Conservation (phyloP, 345 rosid genomes). For the Geranium rotundifolium region DNA sequence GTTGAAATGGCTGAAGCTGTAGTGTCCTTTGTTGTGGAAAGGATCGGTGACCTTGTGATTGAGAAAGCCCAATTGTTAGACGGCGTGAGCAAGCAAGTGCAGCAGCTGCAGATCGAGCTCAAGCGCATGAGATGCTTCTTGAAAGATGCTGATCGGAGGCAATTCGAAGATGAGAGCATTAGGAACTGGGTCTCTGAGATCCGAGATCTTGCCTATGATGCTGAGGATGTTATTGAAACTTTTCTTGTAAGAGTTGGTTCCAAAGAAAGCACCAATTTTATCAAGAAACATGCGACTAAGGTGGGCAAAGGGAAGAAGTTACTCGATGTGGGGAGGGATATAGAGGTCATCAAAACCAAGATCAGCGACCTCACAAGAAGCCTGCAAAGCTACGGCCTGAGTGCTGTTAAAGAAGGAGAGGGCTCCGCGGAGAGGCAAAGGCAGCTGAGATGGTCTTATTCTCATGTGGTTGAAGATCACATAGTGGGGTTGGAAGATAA, state of each 20-base stretch:
- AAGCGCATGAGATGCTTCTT: constrained; percentile 8
- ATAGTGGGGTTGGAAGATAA: constrained; percentile 28
- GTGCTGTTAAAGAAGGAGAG: not conserved
- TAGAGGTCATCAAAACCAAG: constrained; percentile 19
- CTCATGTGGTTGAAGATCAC: constrained; percentile 13
- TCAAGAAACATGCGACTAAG: not conserved
- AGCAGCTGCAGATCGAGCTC: constrained; percentile 8
- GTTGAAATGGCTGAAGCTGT: constrained; percentile 12
- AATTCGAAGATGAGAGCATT: not conserved
- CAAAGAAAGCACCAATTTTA: not conserved
- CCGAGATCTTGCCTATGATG: constrained; percentile 10
- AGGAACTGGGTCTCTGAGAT: constrained; percentile 6
- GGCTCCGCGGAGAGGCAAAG: constrained; percentile 10
- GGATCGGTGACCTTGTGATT: constrained; percentile 7
- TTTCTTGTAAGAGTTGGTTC: not conserved
- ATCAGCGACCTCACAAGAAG: constrained; percentile 22
- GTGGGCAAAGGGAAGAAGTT: constrained; percentile 3
- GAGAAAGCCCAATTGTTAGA: constrained; percentile 5
- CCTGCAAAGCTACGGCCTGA: constrained; percentile 23
- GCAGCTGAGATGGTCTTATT: constrained; percentile 19
- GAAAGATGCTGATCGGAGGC: constrained; percentile 6
- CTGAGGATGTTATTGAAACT: constrained; percentile 9
- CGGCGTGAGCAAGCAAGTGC: constrained; percentile 7
- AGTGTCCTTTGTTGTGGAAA: not conserved
- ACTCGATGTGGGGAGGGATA: constrained; percentile 15